phyloP scores from a whole-genome alignment of 139 green algal genomes.

The Chlorella sorokiniana region DNA sequence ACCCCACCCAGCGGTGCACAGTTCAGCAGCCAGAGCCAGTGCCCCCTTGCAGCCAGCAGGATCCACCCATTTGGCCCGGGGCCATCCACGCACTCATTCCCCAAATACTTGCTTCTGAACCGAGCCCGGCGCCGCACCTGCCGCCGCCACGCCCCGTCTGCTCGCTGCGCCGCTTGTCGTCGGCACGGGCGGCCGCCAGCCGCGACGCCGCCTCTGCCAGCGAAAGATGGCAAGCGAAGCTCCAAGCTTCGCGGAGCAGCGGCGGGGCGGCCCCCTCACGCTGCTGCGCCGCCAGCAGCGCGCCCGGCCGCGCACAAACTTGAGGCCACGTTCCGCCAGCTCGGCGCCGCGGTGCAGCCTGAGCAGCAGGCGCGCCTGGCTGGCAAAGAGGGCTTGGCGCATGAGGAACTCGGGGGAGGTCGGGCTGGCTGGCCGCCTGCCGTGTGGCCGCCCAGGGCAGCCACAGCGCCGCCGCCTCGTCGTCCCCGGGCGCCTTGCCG shows the following conservation, averaged over 20 bases:
- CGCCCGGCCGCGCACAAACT: conserved; percentile 62
- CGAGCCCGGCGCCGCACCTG: neutral
- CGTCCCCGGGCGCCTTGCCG: conserved; percentile 48
- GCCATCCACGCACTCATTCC: too few species aligned
- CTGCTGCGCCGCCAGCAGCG: conserved; percentile 50
- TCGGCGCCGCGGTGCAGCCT: conserved; percentile 50
- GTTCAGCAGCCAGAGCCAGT: too few species aligned
- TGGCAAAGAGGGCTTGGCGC: conserved; percentile 90
- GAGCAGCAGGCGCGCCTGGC: conserved; percentile 67
- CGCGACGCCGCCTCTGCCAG: conserved; percentile 41
- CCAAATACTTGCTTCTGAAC: too few species aligned
- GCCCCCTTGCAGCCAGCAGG: too few species aligned
- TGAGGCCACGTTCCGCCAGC: conserved; percentile 71
- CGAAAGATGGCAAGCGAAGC: conserved; percentile 64
- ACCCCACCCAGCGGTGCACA: too few species aligned
- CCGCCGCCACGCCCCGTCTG: neutral
- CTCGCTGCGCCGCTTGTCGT: conserved; percentile 1
- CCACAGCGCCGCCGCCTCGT: conserved; percentile 59
- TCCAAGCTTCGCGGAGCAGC: conserved; percentile 72
- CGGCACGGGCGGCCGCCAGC: neutral
- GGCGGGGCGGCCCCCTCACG: conserved; percentile 31
- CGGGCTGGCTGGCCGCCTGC: conserved; percentile 36
- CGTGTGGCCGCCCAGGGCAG: conserved; percentile 53
- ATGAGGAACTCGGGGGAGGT: conserved; percentile 71
- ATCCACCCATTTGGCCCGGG: too few species aligned